Evolutionary conservation across 2,329 filamentous ascomycete species (phyloP).

Genomic region (Fusarium agapanthi): DNA sequence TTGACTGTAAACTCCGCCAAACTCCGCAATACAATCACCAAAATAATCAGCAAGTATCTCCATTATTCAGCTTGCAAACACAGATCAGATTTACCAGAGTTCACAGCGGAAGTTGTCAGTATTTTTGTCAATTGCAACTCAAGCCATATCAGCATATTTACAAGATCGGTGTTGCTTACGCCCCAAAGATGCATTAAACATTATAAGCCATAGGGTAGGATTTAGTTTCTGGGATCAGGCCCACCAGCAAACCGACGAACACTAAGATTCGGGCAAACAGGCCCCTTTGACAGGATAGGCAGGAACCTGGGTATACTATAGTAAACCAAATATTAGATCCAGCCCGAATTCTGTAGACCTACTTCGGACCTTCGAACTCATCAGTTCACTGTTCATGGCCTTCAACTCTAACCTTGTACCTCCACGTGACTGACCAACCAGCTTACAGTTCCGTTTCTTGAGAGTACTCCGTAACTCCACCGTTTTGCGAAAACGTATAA

Average conservation of each 20-base stretch:
- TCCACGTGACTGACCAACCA: background rate
- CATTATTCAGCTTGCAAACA: fast-evolving
- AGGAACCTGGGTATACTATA: too few species aligned
- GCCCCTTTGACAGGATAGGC: background rate
- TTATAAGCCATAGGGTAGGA: background rate
- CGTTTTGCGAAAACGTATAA: background rate
- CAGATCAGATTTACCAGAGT: fast-evolving
- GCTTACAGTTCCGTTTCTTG: background rate
- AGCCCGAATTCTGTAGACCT: too few species aligned
- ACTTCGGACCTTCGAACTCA: background rate
- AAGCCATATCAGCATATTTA: background rate
- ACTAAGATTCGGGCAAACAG: too few species aligned
- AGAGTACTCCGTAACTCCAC: background rate
- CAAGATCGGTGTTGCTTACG: too few species aligned
- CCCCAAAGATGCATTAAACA: background rate
- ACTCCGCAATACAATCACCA: background rate
- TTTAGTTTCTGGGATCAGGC: background rate
- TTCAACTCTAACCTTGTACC: background rate
- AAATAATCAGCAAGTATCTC: fast-evolving
- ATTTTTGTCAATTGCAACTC: background rate
- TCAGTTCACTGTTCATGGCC: background rate
- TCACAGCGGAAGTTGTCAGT: fast-evolving
- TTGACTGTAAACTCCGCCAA: background rate
- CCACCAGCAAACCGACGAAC: too few species aligned
- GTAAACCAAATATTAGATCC: too few species aligned